Percentiles rank a stretch among this genome's conserved stretches.
Evolutionary conservation across 768 basidiomycete species (phyloP).

Genomic region (Lyophyllum decastes): DNA sequence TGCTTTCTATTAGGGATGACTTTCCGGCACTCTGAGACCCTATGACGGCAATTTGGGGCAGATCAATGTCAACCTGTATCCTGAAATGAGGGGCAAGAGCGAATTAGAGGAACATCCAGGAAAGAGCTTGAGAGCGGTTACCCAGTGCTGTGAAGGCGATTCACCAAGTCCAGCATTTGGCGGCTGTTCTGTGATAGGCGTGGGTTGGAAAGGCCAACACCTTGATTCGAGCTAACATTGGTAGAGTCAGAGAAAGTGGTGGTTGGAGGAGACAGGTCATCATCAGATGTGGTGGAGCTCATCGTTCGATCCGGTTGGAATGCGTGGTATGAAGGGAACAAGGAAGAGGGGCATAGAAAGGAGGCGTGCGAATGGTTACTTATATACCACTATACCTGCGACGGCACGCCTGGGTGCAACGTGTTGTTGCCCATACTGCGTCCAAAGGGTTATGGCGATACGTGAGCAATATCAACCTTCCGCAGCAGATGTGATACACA

Average conservation of each 20-base stretch:
- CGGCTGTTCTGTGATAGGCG: constrained; percentile 37
- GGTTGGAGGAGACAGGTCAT: neutral
- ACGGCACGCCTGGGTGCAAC: neutral
- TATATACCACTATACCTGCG: neutral
- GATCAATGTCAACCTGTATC: constrained; percentile 67
- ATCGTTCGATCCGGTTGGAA: neutral
- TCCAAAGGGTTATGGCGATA: neutral
- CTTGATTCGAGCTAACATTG: neutral
- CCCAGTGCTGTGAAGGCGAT: constrained; percentile 59
- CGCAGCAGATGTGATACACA: neutral
- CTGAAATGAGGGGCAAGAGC: constrained; percentile 33
- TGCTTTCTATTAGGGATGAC: constrained; percentile 76
- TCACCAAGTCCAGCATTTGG: constrained; percentile 53
- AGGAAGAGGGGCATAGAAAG: neutral
- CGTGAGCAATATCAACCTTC: neutral
- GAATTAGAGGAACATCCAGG: neutral
- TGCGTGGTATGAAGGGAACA: neutral
- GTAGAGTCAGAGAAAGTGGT: neutral
- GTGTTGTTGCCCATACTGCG: neutral
- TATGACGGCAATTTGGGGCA: constrained; percentile 74
- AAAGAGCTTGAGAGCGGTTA: constrained; percentile 21
- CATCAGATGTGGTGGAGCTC: neutral
- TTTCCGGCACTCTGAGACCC: constrained; percentile 77
- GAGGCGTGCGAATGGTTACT: neutral
- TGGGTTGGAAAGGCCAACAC: constrained; percentile 50